Percentiles rank a stretch among this genome's conserved stretches.
Conservation (phyloP, 179 eudicot genomes). For the Silene coronaria region DNA sequence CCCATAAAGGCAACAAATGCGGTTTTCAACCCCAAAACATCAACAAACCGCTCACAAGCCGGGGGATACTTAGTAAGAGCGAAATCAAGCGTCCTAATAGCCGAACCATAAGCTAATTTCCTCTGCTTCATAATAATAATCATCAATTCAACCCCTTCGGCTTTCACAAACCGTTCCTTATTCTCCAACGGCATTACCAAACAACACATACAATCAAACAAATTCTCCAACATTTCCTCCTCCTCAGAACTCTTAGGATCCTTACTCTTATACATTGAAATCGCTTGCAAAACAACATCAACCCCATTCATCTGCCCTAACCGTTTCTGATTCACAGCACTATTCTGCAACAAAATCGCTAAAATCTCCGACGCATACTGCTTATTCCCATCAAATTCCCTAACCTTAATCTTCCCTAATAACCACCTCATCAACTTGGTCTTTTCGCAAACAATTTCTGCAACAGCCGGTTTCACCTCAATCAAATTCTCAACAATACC, state of each 20-base stretch:
- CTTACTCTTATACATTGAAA: constrained; percentile 83
- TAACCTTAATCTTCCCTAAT: constrained; percentile 69
- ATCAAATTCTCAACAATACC: constrained; percentile 80
- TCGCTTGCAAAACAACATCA: constrained; percentile 89
- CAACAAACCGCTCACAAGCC: constrained; percentile 95
- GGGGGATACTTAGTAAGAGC: constrained; percentile 96
- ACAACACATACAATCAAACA: constrained; percentile 95
- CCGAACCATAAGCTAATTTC: constrained; percentile 88
- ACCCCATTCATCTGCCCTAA: constrained; percentile 93
- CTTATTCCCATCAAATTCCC: constrained; percentile 89
- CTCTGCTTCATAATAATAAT: constrained; percentile 97
- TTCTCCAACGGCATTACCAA: constrained; percentile 97
- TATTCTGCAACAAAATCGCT: constrained; percentile 90
- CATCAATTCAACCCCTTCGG: constrained; percentile 98
- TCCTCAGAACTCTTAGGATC: constrained; percentile 85
- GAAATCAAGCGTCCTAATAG: constrained; percentile 87
- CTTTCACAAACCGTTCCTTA: constrained; percentile 87
- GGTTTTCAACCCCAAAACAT: constrained; percentile 95
- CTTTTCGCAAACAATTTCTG: constrained; percentile 87
- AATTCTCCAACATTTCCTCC: constrained; percentile 98
- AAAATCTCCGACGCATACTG: constrained; percentile 92
- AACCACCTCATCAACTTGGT: constrained; percentile 83
- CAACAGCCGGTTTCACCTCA: constrained; percentile 78
- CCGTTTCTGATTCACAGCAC: constrained; percentile 77
- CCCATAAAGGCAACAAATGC: constrained; percentile 99